These are phyloP conservation scores for Penicillium olsonii DNA, from an alignment of 2,329 filamentous ascomycete species.

Conservation along the genomic window DNA sequence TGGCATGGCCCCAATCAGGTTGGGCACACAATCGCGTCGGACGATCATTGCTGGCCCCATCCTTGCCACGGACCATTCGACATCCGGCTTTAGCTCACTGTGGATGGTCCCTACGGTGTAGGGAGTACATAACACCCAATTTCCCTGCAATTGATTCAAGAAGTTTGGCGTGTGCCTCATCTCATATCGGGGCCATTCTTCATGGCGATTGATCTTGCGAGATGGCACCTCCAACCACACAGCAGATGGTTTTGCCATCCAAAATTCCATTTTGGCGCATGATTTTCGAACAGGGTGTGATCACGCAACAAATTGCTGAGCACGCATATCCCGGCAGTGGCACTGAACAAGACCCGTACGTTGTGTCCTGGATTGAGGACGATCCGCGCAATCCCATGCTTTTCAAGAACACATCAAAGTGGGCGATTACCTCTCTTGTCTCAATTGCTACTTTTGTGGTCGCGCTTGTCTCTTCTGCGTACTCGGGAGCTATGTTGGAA, in stretches of 20 bases:
- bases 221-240: background rate
- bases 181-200: background rate
- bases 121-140: background rate
- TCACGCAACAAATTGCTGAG: constrained; percentile 1
- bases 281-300: constrained; percentile 1
- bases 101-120: too few species aligned
- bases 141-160: background rate
- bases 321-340: constrained; percentile 7
- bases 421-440: constrained; percentile 32
- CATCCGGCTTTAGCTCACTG: too few species aligned
- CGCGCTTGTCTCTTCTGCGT: constrained; percentile 37
- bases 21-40: too few species aligned
- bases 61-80: too few species aligned
- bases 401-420: constrained; percentile 24
- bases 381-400: constrained; percentile 14
- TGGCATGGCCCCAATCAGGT: too few species aligned
- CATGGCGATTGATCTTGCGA: background rate
- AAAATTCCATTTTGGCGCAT: background rate
- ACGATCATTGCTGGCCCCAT: too few species aligned
- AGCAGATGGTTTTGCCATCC: background rate
- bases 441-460: constrained; percentile 36
- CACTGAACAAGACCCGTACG: constrained; percentile 12
- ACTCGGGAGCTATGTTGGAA: constrained; percentile 28
- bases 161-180: background rate
- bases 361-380: constrained; percentile 8